phyloP scores from a whole-genome alignment of 768 basidiomycete species.

The Leucocoprinus sp. region DNA sequence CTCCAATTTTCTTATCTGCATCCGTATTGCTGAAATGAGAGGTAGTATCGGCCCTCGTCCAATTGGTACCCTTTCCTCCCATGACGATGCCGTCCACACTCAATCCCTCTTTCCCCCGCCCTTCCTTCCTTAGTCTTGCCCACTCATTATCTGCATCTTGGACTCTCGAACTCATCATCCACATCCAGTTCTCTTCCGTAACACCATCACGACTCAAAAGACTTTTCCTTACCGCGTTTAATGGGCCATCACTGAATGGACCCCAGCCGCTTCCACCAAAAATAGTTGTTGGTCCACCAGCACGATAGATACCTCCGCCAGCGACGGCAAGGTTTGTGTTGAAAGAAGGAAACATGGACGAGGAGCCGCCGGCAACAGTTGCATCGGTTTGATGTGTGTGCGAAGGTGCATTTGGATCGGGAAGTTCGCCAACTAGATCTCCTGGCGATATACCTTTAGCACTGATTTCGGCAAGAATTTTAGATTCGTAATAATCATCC shows the following conservation, averaged over 20 bases:
- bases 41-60: slow-evolving; percentile 15
- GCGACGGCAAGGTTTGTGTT: slow-evolving; percentile 41
- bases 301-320: slow-evolving; percentile 71
- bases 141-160: slow-evolving; percentile 58
- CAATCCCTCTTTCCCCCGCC: slow-evolving; percentile 39
- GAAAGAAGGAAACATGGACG: slow-evolving; percentile 18
- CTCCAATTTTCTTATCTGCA: slow-evolving; percentile 16
- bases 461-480: slow-evolving; percentile 65
- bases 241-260: slow-evolving; percentile 81
- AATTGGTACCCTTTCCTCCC: slow-evolving; percentile 14
- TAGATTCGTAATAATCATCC: slow-evolving; percentile 95
- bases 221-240: slow-evolving; percentile 78
- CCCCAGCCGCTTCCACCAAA: slow-evolving; percentile 82
- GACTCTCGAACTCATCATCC: slow-evolving; percentile 60
- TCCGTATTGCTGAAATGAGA: too few relatives aligned
- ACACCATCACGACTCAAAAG: slow-evolving; percentile 73
- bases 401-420: slow-evolving; percentile 56
- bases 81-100: slow-evolving; percentile 32
- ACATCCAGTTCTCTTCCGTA: slow-evolving; percentile 91
- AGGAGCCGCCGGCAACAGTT: slow-evolving; percentile 28
- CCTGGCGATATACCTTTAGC: slow-evolving; percentile 79
- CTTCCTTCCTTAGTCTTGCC: slow-evolving; percentile 47
- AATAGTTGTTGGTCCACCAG: slow-evolving; percentile 88
- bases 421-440: slow-evolving; percentile 75
- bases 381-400: slow-evolving; percentile 33